Base-by-base conservation (phyloP, 2,329 filamentous ascomycete genomes). In the Hymenoscyphus infarciens region DNA sequence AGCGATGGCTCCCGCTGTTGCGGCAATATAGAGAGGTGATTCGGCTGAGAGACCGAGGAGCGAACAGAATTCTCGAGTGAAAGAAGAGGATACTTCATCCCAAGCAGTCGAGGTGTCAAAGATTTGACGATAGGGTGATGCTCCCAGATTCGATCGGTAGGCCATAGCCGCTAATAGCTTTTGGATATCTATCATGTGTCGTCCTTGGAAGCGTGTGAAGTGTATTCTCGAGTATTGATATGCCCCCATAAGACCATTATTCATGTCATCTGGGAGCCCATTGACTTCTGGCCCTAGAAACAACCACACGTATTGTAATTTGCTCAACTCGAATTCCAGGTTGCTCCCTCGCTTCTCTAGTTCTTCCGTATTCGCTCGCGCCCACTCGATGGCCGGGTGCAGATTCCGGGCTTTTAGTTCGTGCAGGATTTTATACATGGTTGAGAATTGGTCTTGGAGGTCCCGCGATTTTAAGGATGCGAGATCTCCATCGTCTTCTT, bases 41-140 rank as follows among this genome's bases (percentile, higher is more conserved):
- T 96, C 91, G 22, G 94, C 92, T 0, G 92, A 94, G 1, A 99
- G 82, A 11, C 92, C 92, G 0, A 99, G 84, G 25, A 98, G 80
- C 1, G 90, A 93, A 79, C 95, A 99, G 78, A 97, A 99, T 74
- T 98, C 95, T 64, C 90, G 87, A 0, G 91, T 96, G 74, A 99
- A 99, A 3, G 90, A 90, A n/a, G 85, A 79, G 5, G 91, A 87
- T 1, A 96, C 90, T 66, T 96, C 91, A 49, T 90, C 85, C 81
- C 95, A 99, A 0, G 89, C 87, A 3, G 83, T 83, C 7, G 86
- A 79, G 60, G 89, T 91, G 73, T 90, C 84, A 76, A 97, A 97
- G 54, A 92, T 84, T 59, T 81, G 74, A n/a, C 79, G 78, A 77
- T 98, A 99, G 0, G 95, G 95, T 1, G 91, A 96, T 7, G 81